A percentile compares a stretch with the other conserved stretches of the same genome.
Evolutionary conservation across 2,329 filamentous ascomycete species (phyloP).

Genomic region (Aspergillus ustus): DNA sequence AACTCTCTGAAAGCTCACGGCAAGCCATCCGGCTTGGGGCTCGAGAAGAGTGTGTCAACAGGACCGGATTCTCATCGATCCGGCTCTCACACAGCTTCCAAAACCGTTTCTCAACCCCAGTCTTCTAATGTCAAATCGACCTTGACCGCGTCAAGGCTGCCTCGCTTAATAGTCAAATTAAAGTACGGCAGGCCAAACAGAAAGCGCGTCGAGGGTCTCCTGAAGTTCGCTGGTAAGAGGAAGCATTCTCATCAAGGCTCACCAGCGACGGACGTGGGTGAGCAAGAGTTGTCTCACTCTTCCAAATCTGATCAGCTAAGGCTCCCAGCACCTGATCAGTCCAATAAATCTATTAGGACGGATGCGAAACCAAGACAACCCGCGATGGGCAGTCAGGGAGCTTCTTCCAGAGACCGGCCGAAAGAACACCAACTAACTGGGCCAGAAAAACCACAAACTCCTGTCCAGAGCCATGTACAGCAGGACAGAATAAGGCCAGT

Average conservation of each 20-base stretch:
- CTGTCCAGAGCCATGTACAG: constrained; percentile 38
- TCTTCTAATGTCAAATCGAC: constrained; percentile 15
- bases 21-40: constrained; percentile 16
- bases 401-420: constrained; percentile 38
- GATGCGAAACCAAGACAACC: constrained; percentile 24
- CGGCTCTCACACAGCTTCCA: constrained; percentile 16
- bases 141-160: constrained; percentile 22
- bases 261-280: constrained; percentile 29
- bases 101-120: constrained; percentile 8
- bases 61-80: constrained; percentile 15
- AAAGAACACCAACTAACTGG: constrained; percentile 38
- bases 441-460: constrained; percentile 43
- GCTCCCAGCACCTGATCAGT: constrained; percentile 20
- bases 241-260: constrained; percentile 34
- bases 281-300: constrained; percentile 24
- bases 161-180: constrained; percentile 52
- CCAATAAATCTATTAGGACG: constrained; percentile 24
- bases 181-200: constrained; percentile 57
- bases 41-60: constrained; percentile 19
- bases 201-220: constrained; percentile 52
- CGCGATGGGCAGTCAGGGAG: constrained; percentile 30
- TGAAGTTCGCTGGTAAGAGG: constrained; percentile 49
- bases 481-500: constrained; percentile 32
- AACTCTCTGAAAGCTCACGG: constrained; percentile 18
- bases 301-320: constrained; percentile 27